Conservation (phyloP, 495 filamentous ascomycete genomes). For the Penicillium canariense region DNA sequence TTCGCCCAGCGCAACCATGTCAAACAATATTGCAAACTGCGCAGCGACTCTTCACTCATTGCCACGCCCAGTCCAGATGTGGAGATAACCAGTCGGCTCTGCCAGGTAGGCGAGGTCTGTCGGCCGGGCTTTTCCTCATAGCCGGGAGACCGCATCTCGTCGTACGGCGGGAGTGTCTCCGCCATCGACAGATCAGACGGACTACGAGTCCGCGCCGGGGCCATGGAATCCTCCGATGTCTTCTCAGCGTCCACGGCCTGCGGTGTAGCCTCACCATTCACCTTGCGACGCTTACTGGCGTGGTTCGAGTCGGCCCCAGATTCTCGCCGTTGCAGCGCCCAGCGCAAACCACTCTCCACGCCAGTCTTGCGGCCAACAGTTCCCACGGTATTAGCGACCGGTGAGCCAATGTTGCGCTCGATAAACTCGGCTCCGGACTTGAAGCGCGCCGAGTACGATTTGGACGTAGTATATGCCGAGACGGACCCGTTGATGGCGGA, state of each 20-base stretch:
- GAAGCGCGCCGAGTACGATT: conserved; percentile 83
- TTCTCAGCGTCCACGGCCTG: conserved; percentile 42
- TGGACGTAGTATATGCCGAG: conserved; percentile 75
- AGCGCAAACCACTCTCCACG: conserved; percentile 75
- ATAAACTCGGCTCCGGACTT: conserved; percentile 81
- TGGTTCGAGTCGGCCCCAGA: conserved; percentile 42
- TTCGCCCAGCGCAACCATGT: conserved; percentile 75
- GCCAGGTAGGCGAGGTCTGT: conserved; percentile 58
- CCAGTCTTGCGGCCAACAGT: conserved; percentile 77
- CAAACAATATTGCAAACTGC: conserved; percentile 74
- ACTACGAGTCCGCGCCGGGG: conserved; percentile 28
- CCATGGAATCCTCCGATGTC: conserved; percentile 15
- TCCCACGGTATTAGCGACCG: conserved; percentile 79
- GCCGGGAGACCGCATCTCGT: conserved; percentile 67
- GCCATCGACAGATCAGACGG: conserved; percentile 50
- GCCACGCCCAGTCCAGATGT: conserved; percentile 83
- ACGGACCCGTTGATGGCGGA: conserved; percentile 78
- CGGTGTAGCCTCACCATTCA: conserved; percentile 39
- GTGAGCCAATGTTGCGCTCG: conserved; percentile 75
- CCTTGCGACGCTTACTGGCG: conserved; percentile 61
- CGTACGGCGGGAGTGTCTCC: conserved; percentile 77
- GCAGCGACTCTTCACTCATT: conserved; percentile 79
- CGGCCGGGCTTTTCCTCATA: conserved; percentile 52
- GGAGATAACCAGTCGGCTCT: conserved; percentile 73
- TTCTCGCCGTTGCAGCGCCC: conserved; percentile 60